phyloP scores from a whole-genome alignment of 2,329 filamentous ascomycete genomes.

The Alternaria angustiovoidea region DNA sequence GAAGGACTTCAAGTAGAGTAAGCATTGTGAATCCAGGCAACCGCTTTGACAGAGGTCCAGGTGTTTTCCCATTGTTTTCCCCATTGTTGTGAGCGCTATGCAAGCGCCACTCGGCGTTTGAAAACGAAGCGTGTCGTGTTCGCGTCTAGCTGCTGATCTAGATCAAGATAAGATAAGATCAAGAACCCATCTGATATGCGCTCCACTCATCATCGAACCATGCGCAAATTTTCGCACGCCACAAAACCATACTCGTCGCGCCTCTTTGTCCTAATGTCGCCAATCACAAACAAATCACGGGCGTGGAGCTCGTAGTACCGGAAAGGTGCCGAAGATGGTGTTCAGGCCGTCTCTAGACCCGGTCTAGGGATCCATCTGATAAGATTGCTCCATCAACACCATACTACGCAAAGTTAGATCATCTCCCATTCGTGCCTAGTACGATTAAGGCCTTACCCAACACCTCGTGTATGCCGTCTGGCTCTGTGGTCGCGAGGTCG shows the following conservation, averaged over 20 bases:
- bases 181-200: background rate
- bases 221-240: conserved; percentile 14
- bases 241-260: background rate
- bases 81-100: background rate
- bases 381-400: conserved; percentile 19
- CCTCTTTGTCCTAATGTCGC: background rate
- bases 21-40: background rate
- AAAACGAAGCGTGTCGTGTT: background rate
- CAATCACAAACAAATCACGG: background rate
- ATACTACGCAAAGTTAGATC: background rate
- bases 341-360: background rate
- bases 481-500: background rate
- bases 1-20: conserved; percentile 30
- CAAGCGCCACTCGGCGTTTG: background rate
- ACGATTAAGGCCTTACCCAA: background rate
- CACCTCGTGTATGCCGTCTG: background rate
- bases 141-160: conserved; percentile 12
- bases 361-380: conserved; percentile 18
- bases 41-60: background rate
- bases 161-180: conserved; percentile 30
- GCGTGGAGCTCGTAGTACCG: background rate
- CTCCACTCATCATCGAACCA: conserved; percentile 1
- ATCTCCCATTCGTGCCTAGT: background rate
- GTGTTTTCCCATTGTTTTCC: background rate
- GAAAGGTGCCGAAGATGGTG: background rate